Evolutionary conservation across 345 rosid genomes (phyloP), one percentile per base, ranked within the genome.

Genomic region (Pistacia integerrima): DNA sequence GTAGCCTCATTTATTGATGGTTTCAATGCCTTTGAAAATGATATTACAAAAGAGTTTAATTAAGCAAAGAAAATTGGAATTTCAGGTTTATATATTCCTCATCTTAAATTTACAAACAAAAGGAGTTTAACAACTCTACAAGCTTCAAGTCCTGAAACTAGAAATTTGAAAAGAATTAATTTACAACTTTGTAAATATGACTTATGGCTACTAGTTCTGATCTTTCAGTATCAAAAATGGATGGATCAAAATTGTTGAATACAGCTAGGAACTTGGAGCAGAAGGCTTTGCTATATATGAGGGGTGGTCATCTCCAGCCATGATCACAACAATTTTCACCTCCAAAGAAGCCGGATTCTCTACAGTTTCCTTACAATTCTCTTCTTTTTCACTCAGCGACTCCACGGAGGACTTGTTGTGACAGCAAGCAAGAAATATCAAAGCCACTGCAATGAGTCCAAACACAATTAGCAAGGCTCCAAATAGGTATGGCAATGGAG

Each of bases 251-350:
- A 52, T 14, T 49, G 0, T 41, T 33, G 28, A 30, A 9, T 5
- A 17, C 65, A 14, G 10, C 41, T 30, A 9, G 48, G 6, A 11
- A 65, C 46, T 35, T 28, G 64, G 20, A 74, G 78, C 52, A 64
- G 72, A 69, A 8, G 86, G 83, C 18, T 36, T 83, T 25, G 86
- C 90, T 5, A 84, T 8, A 70, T 30, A 75, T 6, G 79, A 81
- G 8, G 90, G 88, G 22, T 69, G 71, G 7, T 74, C 49, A 48
- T 85, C 79, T 41, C 88, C 90, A 4, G 90, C 84, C 90, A 87
- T 83, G 59, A 87, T 76, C 3, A 85, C 90, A 14, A 74, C 81
- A 11, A 85, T 59, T 65, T 80, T 72, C 0, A 77, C 78, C 77
- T 83, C 84, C 49, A 55, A 6, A 5, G 67, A 76, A 0, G 55